Evolutionary conservation across 2,329 filamentous ascomycete species (phyloP).

Genomic region (Bipolaris oryzae): DNA sequence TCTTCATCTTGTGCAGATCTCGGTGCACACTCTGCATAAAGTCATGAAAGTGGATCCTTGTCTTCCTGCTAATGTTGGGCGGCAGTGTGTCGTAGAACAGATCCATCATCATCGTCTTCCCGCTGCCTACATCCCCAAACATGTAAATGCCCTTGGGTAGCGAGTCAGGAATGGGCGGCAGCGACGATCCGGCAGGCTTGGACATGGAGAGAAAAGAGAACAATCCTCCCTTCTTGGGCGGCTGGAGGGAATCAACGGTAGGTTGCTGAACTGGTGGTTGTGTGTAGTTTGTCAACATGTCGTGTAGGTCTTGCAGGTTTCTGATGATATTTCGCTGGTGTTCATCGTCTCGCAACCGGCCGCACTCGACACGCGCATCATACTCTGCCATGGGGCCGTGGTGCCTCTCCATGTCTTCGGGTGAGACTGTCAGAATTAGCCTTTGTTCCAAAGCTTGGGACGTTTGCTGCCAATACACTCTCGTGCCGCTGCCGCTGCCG

Average conservation of each 20-base stretch:
- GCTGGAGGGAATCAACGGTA: conserved; percentile 70
- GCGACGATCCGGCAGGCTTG: conserved; percentile 47
- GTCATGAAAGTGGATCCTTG: conserved; percentile 96
- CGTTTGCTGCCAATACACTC: conserved; percentile 23
- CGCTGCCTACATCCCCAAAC: conserved; percentile 94
- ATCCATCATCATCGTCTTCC: conserved; percentile 99
- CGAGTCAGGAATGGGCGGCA: conserved; percentile 66
- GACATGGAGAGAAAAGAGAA: conserved; percentile 66
- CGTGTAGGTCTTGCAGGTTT: conserved; percentile 84
- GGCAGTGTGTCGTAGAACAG: conserved; percentile 95
- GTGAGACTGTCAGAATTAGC: conserved; percentile 23
- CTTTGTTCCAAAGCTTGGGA: not conserved
- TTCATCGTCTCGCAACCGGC: conserved; percentile 80
- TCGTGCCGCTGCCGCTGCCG: conserved; percentile 23
- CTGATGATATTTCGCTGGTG: conserved; percentile 92
- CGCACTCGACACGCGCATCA: conserved; percentile 75
- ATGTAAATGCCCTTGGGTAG: conserved; percentile 91
- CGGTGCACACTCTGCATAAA: conserved; percentile 99
- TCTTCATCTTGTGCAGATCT: conserved; percentile 86
- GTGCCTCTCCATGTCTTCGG: conserved; percentile 14
- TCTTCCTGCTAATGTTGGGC: conserved; percentile 77
- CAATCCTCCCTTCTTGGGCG: conserved; percentile 59
- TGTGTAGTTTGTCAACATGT: conserved; percentile 75
- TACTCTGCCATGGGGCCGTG: conserved; percentile 85
- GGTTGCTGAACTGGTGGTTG: conserved; percentile 79